Evolutionary conservation across 257 asterid species (phyloP).

Genomic region (Dorcoceras hygrometricum): DNA sequence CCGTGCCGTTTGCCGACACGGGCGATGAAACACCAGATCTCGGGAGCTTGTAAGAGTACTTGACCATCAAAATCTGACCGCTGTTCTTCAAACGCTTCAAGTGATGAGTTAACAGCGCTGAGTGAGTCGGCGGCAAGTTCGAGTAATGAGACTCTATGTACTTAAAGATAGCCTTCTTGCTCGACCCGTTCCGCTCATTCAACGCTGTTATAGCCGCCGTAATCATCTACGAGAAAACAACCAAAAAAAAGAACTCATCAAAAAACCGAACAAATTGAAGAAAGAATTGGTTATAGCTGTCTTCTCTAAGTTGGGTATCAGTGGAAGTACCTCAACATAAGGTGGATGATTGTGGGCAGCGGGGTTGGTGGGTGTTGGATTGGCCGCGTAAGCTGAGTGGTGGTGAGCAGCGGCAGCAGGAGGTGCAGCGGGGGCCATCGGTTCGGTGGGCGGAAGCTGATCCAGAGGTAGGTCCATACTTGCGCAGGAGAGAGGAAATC

Average conservation of each 20-base stretch:
- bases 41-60: slow-evolving; percentile 63
- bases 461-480: slow-evolving; percentile 37
- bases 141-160: slow-evolving; percentile 50
- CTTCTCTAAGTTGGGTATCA: not conserved
- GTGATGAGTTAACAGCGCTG: slow-evolving; percentile 47
- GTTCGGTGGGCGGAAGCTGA: slow-evolving; percentile 31
- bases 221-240: slow-evolving; percentile 51
- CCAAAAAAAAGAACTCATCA: not conserved
- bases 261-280: not conserved
- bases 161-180: slow-evolving; percentile 60
- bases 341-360: slow-evolving; percentile 44
- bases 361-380: slow-evolving; percentile 20
- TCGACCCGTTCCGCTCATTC: slow-evolving; percentile 70
- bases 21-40: slow-evolving; percentile 40
- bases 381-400: slow-evolving; percentile 17
- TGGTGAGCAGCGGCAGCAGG: slow-evolving; percentile 13
- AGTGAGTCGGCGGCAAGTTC: slow-evolving; percentile 50
- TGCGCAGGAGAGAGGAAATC: slow-evolving; percentile 26
- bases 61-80: slow-evolving; percentile 58
- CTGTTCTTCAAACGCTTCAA: slow-evolving; percentile 48
- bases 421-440: slow-evolving; percentile 19
- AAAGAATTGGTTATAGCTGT: not conserved
- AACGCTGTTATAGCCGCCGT: slow-evolving; percentile 55
- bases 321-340: slow-evolving; percentile 45
- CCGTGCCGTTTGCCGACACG: slow-evolving; percentile 26